Percentiles rank a stretch among this genome's conserved stretches.
Conservation (phyloP, 2,329 filamentous ascomycete species). For the Colletotrichum liaoningense region DNA sequence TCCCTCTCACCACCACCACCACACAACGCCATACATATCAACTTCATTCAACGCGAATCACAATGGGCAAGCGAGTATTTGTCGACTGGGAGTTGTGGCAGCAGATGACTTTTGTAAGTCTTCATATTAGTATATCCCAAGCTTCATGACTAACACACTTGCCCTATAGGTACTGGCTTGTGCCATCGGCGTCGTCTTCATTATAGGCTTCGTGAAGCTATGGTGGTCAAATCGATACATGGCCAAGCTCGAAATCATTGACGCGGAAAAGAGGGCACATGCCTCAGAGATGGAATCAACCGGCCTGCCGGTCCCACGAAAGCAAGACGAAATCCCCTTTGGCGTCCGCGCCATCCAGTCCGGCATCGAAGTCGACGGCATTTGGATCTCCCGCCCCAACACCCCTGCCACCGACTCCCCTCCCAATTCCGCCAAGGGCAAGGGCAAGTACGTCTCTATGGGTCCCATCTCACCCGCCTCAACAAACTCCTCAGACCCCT, state of each 20-base stretch:
- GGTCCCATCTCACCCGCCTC: slow-evolving; percentile 28
- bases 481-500: slow-evolving; percentile 16
- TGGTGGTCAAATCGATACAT: slow-evolving; percentile 68
- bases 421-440: slow-evolving; percentile 26
- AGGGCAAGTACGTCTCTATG: slow-evolving; percentile 32
- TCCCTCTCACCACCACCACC: not conserved
- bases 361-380: slow-evolving; percentile 86
- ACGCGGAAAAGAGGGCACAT: slow-evolving; percentile 72
- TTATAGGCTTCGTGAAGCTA: slow-evolving; percentile 75
- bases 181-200: slow-evolving; percentile 77
- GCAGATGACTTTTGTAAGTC: slow-evolving; percentile 87
- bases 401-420: slow-evolving; percentile 46
- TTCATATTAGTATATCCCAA: slow-evolving; percentile 6
- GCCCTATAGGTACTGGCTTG: slow-evolving; percentile 74
- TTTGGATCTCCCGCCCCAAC: slow-evolving; percentile 75
- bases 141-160: no score
- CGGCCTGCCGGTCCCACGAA: slow-evolving; percentile 55
- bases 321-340: slow-evolving; percentile 73
- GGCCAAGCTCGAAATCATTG: slow-evolving; percentile 70
- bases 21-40: not conserved
- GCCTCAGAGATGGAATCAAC: slow-evolving; percentile 65
- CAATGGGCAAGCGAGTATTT: slow-evolving; percentile 66
- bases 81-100: slow-evolving; percentile 83
- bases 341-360: slow-evolving; percentile 87
- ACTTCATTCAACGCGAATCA: not conserved